Evolutionary conservation across 2,329 filamentous ascomycete genomes (phyloP).

Genomic region (Cercospora nicotianae): DNA sequence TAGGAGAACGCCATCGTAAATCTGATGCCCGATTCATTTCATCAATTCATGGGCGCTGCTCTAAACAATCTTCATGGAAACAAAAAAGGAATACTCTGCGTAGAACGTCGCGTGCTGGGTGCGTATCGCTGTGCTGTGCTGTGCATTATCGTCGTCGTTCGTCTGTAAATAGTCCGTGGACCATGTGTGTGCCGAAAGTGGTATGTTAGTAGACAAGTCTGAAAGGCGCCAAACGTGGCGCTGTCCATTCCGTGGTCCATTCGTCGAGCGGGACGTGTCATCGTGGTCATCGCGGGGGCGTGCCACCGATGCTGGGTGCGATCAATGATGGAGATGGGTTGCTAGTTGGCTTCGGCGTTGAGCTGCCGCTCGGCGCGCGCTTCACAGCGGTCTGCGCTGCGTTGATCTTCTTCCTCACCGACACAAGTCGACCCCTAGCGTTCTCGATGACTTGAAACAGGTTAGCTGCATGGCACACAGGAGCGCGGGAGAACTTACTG

Average conservation of each 20-base stretch:
- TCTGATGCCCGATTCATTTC: conserved; percentile 1
- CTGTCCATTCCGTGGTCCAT: background rate
- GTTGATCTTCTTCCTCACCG: conserved; percentile 50
- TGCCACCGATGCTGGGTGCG: conserved; percentile 22
- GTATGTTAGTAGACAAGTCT: conserved; percentile 1
- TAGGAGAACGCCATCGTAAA: background rate
- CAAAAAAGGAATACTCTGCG: background rate
- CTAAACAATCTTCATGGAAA: background rate
- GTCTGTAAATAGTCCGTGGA: background rate
- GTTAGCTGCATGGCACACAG: conserved; percentile 28
- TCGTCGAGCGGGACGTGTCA: background rate
- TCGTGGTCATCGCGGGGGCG: conserved; percentile 24
- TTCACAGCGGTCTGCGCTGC: conserved; percentile 38
- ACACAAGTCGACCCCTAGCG: conserved; percentile 44
- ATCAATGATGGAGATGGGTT: conserved; percentile 18
- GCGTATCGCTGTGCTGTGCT: background rate
- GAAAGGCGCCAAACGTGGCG: background rate
- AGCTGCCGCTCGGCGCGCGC: conserved; percentile 26
- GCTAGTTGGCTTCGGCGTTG: conserved; percentile 24
- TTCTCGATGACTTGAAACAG: conserved; percentile 48
- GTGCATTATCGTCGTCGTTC: background rate
- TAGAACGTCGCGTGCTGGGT: background rate
- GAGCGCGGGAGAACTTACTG: conserved; percentile 55
- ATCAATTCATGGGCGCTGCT: background rate
- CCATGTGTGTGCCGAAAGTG: background rate